phyloP scores from a whole-genome alignment of 2,329 filamentous ascomycete species.

The Lecanicillium sp. region DNA sequence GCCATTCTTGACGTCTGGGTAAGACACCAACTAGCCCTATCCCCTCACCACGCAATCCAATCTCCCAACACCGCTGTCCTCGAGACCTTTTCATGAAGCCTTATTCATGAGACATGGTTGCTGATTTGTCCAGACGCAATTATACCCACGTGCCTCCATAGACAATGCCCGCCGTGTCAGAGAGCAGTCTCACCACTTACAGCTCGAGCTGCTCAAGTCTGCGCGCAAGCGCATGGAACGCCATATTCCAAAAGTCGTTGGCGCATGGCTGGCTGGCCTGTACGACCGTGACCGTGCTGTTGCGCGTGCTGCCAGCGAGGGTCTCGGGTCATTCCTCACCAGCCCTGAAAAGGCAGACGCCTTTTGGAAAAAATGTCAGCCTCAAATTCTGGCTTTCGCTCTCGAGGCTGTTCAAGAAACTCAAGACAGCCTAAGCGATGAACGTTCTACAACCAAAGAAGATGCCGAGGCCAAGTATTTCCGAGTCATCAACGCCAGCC shows the following conservation, averaged over 20 bases:
- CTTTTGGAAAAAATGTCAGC: constrained; percentile 78
- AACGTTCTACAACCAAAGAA: constrained; percentile 74
- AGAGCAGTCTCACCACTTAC: constrained; percentile 74
- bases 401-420: constrained; percentile 76
- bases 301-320: constrained; percentile 68
- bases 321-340: constrained; percentile 67
- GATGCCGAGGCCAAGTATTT: constrained; percentile 83
- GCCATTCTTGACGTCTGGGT: constrained; percentile 86
- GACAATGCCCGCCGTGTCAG: constrained; percentile 84
- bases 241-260: constrained; percentile 69
- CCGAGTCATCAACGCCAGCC: constrained; percentile 57
- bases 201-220: constrained; percentile 55
- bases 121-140: constrained; percentile 55
- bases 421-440: constrained; percentile 76
- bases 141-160: constrained; percentile 86
- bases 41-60: not conserved
- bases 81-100: not conserved
- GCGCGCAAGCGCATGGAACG: constrained; percentile 78
- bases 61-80: not conserved
- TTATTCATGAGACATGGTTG: not conserved
- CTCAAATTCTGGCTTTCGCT: constrained; percentile 75
- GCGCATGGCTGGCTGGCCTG: constrained; percentile 83
- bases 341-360: constrained; percentile 71
- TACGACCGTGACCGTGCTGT: constrained; percentile 81
- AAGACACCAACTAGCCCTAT: constrained; percentile 16